phyloP scores from a whole-genome alignment of 805 yeast genomes.

The Kluyveromyces wickerhamii region DNA sequence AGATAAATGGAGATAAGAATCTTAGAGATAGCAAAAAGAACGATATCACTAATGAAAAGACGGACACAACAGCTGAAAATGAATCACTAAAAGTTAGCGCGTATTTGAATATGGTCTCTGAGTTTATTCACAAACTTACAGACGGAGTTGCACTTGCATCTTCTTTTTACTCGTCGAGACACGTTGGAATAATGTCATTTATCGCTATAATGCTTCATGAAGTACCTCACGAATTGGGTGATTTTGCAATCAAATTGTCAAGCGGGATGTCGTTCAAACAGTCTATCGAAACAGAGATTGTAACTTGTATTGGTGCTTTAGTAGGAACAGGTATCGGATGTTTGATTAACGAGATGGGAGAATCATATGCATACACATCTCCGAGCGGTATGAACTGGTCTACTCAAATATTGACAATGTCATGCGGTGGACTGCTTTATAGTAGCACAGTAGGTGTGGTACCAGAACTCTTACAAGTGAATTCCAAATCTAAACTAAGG shows the following conservation, averaged over 20 bases:
- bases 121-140: constrained; percentile 65
- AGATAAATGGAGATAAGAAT: neutral
- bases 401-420: constrained; percentile 57
- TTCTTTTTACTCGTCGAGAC: constrained; percentile 52
- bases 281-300: constrained; percentile 58
- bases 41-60: constrained; percentile 30
- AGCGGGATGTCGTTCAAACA: constrained; percentile 61
- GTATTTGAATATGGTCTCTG: constrained; percentile 59
- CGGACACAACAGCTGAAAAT: constrained; percentile 7
- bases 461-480: constrained; percentile 55
- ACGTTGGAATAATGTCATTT: constrained; percentile 60
- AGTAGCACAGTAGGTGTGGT: constrained; percentile 69
- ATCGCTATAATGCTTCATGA: constrained; percentile 70
- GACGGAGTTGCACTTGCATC: constrained; percentile 73
- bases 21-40: neutral
- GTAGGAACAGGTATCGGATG: constrained; percentile 62
- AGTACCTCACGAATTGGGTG: constrained; percentile 77
- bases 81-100: constrained; percentile 39
- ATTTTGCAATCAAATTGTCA: constrained; percentile 57
- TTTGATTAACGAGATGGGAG: constrained; percentile 37
- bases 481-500: constrained; percentile 27
- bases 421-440: constrained; percentile 71
- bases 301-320: constrained; percentile 58
- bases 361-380: neutral
- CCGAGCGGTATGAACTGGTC: neutral